Conservation (phyloP, 139 green algal genomes). For the Dunaliella sp. region DNA sequence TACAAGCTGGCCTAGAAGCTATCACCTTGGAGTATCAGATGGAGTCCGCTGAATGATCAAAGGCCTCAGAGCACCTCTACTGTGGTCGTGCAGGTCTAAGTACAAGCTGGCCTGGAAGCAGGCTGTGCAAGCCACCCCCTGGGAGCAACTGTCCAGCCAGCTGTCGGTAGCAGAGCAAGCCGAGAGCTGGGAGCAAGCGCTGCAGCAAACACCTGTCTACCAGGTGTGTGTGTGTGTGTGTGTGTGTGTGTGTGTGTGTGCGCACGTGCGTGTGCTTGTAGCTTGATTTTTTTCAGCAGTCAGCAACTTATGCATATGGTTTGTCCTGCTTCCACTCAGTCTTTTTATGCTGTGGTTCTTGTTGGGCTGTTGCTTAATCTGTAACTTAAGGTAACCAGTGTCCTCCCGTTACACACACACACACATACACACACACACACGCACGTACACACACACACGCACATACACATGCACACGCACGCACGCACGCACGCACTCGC, state of each 20-base stretch:
- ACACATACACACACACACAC: no score
- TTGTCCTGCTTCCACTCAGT: not conserved
- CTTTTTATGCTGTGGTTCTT: not conserved
- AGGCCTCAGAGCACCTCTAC: no score
- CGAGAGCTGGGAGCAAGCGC: not conserved
- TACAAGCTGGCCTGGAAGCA: constrained; percentile 23
- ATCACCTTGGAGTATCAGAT: no score
- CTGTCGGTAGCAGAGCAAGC: not conserved
- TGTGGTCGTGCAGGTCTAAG: constrained; percentile 2
- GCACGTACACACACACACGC: no score
- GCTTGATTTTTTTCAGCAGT: no score
- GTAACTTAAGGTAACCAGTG: no score
- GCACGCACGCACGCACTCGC: no score
- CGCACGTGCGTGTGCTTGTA: not conserved
- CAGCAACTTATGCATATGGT: not conserved
- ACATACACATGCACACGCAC: no score
- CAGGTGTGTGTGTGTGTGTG: not conserved
- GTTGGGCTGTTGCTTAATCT: no score
- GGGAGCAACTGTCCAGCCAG: constrained; percentile 15
- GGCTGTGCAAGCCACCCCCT: constrained; percentile 10
- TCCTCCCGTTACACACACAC: no score
- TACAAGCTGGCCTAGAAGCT: no score
- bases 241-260: not conserved
- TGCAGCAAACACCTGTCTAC: constrained; percentile 25
- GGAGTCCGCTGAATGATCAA: no score